These are phyloP conservation scores for Talaromyces marneffei DNA, from an alignment of 2,329 filamentous ascomycete genomes.

Conservation along the genomic window DNA sequence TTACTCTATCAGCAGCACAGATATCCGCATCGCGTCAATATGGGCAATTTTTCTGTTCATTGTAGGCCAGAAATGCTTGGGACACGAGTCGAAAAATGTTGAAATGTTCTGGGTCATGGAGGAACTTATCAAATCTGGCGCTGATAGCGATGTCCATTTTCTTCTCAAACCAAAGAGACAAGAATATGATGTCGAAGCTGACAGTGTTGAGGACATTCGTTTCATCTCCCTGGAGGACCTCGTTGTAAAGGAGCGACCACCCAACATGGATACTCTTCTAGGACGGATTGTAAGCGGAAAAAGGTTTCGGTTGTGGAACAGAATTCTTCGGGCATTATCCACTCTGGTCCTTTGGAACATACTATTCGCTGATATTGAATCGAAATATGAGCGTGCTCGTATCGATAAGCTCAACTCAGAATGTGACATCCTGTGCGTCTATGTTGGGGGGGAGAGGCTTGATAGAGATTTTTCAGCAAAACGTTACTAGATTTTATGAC, in stretches of 20 bases:
- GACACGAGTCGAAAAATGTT: not conserved
- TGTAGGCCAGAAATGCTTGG: not conserved
- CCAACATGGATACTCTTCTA: not conserved
- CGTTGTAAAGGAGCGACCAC: not conserved
- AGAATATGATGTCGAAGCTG: not conserved
- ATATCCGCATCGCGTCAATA: not conserved
- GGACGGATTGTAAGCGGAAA: not conserved
- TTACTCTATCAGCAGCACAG: not conserved
- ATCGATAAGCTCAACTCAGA: not conserved
- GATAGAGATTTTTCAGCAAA: not conserved
- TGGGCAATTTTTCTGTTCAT: not conserved
- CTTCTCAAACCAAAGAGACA: not conserved
- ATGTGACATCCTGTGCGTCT: not conserved
- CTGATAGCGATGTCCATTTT: not conserved
- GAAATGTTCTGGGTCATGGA: not conserved
- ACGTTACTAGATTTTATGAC: not conserved
- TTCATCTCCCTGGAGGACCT: not conserved
- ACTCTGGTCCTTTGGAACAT: not conserved
- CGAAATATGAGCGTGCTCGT: not conserved
- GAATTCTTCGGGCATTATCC: not conserved
- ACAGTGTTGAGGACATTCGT: not conserved
- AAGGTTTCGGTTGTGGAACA: not conserved
- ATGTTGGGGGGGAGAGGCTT: not conserved
- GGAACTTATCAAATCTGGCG: not conserved
- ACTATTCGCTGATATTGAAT: no score